Percentiles rank a stretch among this genome's conserved stretches.
Evolutionary conservation across 805 yeast species (phyloP).

Genomic region (Blastobotrys attinorum): DNA sequence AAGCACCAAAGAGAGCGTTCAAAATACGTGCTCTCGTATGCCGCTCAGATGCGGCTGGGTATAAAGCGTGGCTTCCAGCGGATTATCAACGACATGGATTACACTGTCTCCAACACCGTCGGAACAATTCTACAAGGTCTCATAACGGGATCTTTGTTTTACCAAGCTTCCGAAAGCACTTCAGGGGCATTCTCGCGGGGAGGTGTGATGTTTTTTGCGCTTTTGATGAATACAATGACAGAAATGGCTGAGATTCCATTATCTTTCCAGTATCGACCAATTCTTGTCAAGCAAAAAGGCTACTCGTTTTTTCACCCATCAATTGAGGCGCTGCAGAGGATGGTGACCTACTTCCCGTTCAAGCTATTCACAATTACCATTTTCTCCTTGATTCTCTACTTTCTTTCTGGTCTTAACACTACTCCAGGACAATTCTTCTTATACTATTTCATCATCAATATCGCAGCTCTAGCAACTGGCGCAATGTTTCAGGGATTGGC

Average conservation of each 20-base stretch:
- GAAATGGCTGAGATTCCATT: conserved; percentile 48
- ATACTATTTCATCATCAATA: conserved; percentile 37
- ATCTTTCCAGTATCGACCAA: conserved; percentile 45
- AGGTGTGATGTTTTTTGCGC: conserved; percentile 52
- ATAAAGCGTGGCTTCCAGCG: conserved; percentile 48
- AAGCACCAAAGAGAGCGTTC: conserved; percentile 33
- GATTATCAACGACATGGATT: conserved; percentile 48
- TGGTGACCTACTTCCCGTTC: conserved; percentile 55
- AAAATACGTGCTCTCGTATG: conserved; percentile 37
- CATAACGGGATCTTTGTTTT: conserved; percentile 56
- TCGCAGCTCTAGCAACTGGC: conserved; percentile 41
- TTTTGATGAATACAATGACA: conserved; percentile 53
- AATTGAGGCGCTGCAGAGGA: conserved; percentile 59
- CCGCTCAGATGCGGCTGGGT: conserved; percentile 43
- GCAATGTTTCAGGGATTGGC: conserved; percentile 49
- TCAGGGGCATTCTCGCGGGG: conserved; percentile 57
- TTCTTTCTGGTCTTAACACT: conserved; percentile 44
- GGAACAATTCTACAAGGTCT: conserved; percentile 51
- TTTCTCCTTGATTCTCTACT: conserved; percentile 46
- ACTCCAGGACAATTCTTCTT: conserved; percentile 49
- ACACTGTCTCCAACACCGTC: conserved; percentile 36
- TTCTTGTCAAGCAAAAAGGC: conserved; percentile 61
- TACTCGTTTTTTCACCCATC: conserved; percentile 69
- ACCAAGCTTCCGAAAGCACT: conserved; percentile 42
- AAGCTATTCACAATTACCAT: conserved; percentile 40